Base-by-base conservation (phyloP, 169 alveolate genomes). In the Eimeria maxima region DNA sequence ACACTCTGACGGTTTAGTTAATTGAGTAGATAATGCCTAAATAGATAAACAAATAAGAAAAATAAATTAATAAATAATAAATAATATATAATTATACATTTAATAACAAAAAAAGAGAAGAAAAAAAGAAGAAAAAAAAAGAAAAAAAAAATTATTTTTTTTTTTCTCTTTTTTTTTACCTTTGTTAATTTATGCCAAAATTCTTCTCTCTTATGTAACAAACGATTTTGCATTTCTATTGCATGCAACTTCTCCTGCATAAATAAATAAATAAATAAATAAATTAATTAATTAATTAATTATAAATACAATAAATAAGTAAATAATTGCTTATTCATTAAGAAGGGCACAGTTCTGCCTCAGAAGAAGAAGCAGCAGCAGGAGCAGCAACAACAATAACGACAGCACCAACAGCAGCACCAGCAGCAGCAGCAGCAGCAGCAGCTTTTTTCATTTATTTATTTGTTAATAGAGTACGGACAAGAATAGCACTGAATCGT, bases 291-390 rank as follows among this genome's bases (percentile, higher is more conserved):
- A n/a, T n/a, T n/a, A n/a, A n/a, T n/a, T n/a, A n/a, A n/a, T n/a
- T n/a, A n/a, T n/a, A n/a, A n/a, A n/a, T n/a, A n/a, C n/a, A n/a
- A n/a, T n/a, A n/a, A n/a, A n/a, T n/a, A n/a, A n/a, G n/a, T n/a
- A n/a, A n/a, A n/a, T n/a, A n/a, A n/a, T n/a, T n/a, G n/a, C n/a
- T n/a, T n/a, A n/a, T n/a, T n/a, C n/a, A n/a, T n/a, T n/a, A n/a
- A n/a, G n/a, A n/a, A n/a, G n/a, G n/a, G n/a, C n/a, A 11, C 57
- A 50, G 18, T 73, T 16, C 50, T 33, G 13, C 83, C 89, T 22
- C 65, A 6, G 45, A 60, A 38, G 20, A 45, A 27, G 91, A 45
- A 83, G 76, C 91, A 83, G 71, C 91, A 53, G 76, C 89, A 45
- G 89, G 67, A 45, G 89, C 67, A 18, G 8, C 29, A 16, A 11